phyloP scores from a whole-genome alignment of 108 stramenopile species.

The Cafeteria roenbergensis region DNA sequence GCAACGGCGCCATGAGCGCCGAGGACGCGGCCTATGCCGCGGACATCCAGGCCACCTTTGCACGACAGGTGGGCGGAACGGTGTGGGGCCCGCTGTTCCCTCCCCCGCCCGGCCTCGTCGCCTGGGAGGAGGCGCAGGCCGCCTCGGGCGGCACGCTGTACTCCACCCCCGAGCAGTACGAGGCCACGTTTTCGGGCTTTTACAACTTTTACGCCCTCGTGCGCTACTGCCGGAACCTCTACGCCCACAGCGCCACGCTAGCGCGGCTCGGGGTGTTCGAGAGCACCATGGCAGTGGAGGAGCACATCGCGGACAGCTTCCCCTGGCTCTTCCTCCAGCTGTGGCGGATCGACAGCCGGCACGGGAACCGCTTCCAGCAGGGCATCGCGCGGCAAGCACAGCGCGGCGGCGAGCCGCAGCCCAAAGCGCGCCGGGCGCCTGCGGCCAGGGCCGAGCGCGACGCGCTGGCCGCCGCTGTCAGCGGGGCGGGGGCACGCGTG shows the following conservation, averaged over 20 bases:
- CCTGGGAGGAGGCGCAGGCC: too few relatives aligned
- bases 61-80: neutral
- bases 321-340: neutral
- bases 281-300: neutral
- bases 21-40: too few relatives aligned
- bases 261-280: neutral
- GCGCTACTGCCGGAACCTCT: neutral
- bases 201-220: neutral
- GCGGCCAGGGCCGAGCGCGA: too few relatives aligned
- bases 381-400: too few relatives aligned
- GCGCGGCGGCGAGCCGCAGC: too few relatives aligned
- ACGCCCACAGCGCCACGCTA: neutral
- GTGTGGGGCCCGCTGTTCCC: neutral
- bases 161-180: neutral
- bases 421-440: too few relatives aligned
- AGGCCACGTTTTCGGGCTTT: neutral
- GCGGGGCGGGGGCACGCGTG: too few relatives aligned
- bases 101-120: neutral
- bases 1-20: too few relatives aligned
- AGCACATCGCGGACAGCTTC: neutral
- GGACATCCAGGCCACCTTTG: too few relatives aligned
- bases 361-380: too few relatives aligned
- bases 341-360: neutral
- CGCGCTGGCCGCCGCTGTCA: too few relatives aligned
- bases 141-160: neutral